Percentiles rank a stretch among this genome's conserved stretches.
These are phyloP conservation scores for Metschnikowia kofuensis DNA, from an alignment of 805 yeast species.

Conservation along the genomic window DNA sequence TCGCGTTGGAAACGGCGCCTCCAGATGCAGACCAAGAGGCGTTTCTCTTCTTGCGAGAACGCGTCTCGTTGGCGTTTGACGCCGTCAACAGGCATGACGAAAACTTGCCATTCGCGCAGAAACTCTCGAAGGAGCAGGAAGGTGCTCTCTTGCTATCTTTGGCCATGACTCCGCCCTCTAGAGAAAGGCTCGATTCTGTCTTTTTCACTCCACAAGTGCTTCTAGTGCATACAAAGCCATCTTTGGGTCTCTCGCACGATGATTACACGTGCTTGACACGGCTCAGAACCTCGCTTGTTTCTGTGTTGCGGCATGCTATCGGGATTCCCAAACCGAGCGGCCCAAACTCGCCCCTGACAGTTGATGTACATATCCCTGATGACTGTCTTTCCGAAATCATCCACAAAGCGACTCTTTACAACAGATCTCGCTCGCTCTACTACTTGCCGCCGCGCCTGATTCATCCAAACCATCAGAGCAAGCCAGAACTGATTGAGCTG, in stretches of 20 bases:
- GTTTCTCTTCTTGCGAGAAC: conserved; percentile 5
- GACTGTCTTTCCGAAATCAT: conserved; percentile 11
- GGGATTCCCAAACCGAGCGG: conserved; percentile 1
- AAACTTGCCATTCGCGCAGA: not conserved
- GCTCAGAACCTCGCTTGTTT: conserved; percentile 3
- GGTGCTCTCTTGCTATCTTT: conserved; percentile 13
- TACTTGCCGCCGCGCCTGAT: conserved; percentile 16
- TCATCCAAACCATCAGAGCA: not conserved
- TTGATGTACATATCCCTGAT: conserved; percentile 9
- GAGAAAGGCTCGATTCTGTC: not conserved
- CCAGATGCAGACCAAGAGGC: too few species aligned
- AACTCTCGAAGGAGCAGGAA: conserved; percentile 10
- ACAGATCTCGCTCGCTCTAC: conserved; percentile 9
- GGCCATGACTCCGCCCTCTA: conserved; percentile 11
- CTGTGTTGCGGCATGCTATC: conserved; percentile 1
- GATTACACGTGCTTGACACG: not conserved
- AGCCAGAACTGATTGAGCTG: not conserved
- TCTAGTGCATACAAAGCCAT: not conserved
- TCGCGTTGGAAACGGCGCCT: too few species aligned
- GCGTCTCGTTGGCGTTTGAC: conserved; percentile 4
- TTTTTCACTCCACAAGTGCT: conserved; percentile 7
- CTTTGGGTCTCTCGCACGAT: not conserved
- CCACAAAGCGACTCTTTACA: conserved; percentile 10
- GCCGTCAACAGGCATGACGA: not conserved
- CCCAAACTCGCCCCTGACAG: not conserved